Evolutionary conservation across 2,329 filamentous ascomycete species (phyloP), one percentile per base, ranked within the genome.

Genomic region (Trichoderma breve): DNA sequence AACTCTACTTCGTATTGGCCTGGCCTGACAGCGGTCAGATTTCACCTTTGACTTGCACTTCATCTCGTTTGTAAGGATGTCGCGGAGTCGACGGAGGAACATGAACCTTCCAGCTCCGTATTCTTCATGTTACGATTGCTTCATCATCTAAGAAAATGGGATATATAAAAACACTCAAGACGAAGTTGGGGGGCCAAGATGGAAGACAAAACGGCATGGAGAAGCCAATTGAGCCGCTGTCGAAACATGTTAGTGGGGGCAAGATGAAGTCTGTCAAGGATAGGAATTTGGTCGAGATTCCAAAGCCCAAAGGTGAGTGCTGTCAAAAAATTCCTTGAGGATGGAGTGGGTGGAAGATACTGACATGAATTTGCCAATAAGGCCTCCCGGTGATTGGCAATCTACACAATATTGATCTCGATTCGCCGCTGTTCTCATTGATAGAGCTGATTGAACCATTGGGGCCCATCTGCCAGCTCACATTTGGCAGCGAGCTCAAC

Each of bases 401-500:
- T 43, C 36, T 69, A 21, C 70, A 60, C 18, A 57, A 69, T 26
- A 62, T 72, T 24, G 64, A 72, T 32, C 32, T 72, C 21, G 53
- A 68, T 12, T 43, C 53, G 32, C 70, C 70, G 30, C 28, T 69
- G 24, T 32, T 28, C 21, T 72, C 70, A 14, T 43, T 69, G n/a
- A 39, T 68, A 47, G 70, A 72, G 14, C 11, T 68, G n/a, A 61
- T 61, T 11, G 9, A 51, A 28, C 70, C 70, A 18, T 39, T 69
- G 21, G 64, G 70, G 7, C 70, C 64, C n/a, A 68, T 72, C 21
- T 53, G 64, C 15, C 70, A 72, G 12, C 30, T 72, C n/a, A n/a
- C 70, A 9, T n/a, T 72, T 4, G 70, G 34, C 21, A 39, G 70
- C 26, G 64, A 72, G 11, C 53, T 30, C 12, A 36, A 61, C 15